Percentiles rank a stretch among this genome's conserved stretches.
Evolutionary conservation across 148 eudicot genomes (phyloP).

Genomic region (Polygonum aviculare): DNA sequence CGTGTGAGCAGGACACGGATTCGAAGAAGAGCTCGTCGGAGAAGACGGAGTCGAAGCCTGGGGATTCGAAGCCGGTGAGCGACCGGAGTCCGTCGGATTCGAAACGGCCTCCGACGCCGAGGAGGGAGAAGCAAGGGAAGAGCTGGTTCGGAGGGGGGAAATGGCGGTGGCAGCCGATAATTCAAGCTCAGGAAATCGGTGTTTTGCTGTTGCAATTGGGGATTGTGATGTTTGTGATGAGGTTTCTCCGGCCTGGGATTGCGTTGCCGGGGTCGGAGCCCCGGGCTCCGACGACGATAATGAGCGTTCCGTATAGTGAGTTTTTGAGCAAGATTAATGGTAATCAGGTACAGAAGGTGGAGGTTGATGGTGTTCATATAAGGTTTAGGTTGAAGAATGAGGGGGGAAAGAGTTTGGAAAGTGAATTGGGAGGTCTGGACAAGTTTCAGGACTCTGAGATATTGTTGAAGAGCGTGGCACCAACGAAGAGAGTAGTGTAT

Average conservation of each 20-base stretch:
- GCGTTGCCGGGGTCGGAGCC: constrained; percentile 72
- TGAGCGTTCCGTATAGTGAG: constrained; percentile 82
- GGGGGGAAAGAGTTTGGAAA: constrained; percentile 21
- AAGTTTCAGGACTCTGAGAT: constrained; percentile 52
- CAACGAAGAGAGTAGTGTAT: constrained; percentile 62
- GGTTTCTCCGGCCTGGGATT: constrained; percentile 67
- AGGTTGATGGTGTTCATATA: constrained; percentile 84
- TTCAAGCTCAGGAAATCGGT: constrained; percentile 76
- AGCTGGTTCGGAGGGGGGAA: constrained; percentile 41
- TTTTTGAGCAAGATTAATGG: constrained; percentile 62
- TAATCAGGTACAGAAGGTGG: constrained; percentile 81
- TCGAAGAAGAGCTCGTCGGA: constrained; percentile 28
- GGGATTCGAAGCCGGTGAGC: constrained; percentile 30
- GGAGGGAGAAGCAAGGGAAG: constrained; percentile 51
- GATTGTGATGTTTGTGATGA: constrained; percentile 69
- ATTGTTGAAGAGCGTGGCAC: constrained; percentile 50
- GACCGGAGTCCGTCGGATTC: constrained; percentile 20
- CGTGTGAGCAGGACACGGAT: constrained; percentile 56
- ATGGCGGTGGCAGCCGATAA: constrained; percentile 76
- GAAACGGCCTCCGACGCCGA: constrained; percentile 23
- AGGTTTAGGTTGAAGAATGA: constrained; percentile 74
- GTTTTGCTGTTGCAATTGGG: constrained; percentile 65
- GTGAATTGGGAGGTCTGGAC: constrained; percentile 29
- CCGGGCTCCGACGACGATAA: constrained; percentile 39
- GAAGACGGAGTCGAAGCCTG: constrained; percentile 22